Conservation (phyloP, 192 early-diverging fungal species). For the Coemansia sp. region DNA sequence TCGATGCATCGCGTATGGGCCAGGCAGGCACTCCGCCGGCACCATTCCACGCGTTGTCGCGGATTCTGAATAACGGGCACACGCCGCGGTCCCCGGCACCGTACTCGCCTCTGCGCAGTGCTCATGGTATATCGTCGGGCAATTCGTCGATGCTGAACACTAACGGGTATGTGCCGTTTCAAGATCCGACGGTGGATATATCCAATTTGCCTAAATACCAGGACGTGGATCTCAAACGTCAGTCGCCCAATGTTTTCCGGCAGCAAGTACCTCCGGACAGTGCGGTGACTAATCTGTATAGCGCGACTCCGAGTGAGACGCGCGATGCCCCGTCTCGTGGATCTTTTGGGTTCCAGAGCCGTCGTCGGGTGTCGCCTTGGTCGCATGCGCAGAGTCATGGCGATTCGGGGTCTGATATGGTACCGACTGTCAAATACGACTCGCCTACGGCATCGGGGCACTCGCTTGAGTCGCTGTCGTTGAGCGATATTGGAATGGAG, state of each 20-base stretch:
- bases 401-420: conserved; percentile 2
- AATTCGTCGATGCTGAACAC: conserved; percentile 10
- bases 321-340: background rate
- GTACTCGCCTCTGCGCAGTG: background rate
- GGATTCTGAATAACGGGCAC: conserved; percentile 9
- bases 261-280: background rate
- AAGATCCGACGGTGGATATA: conserved; percentile 53
- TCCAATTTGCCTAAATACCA: conserved; percentile 31
- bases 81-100: conserved; percentile 9
- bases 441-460: conserved; percentile 20
- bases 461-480: conserved; percentile 5
- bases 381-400: background rate
- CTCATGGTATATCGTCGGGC: background rate
- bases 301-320: background rate
- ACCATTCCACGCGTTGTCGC: conserved; percentile 11
- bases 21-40: background rate
- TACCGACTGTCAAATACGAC: conserved; percentile 23
- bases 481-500: conserved; percentile 10
- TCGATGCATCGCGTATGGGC: conserved; percentile 19
- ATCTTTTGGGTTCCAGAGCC: background rate
- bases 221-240: conserved; percentile 19
- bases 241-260: background rate
- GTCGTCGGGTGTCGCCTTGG: background rate
- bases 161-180: conserved; percentile 48
- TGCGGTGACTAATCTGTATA: background rate